A percentile compares a stretch with the other conserved stretches of the same genome.
Evolutionary conservation across 257 asterid species (phyloP).

Genomic region (Oldenlandia corymbosa): DNA sequence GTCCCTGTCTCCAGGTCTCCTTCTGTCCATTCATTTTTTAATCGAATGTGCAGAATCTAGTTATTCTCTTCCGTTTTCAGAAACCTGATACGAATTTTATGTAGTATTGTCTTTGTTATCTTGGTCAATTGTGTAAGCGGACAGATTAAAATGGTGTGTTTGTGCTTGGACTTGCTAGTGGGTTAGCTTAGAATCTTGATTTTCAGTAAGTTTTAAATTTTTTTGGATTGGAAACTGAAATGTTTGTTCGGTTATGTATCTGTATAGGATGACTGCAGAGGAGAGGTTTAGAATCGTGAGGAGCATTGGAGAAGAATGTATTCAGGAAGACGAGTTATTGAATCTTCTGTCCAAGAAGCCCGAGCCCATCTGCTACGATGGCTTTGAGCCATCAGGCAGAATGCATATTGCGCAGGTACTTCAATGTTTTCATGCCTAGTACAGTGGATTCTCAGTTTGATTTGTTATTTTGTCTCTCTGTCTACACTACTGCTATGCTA

Average conservation of each 20-base stretch:
- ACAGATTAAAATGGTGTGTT: neutral
- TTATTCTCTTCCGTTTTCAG: neutral
- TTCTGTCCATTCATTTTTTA: neutral
- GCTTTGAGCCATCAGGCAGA: constrained; percentile 92
- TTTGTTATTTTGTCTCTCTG: neutral
- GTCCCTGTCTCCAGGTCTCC: neutral
- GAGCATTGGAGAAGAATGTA: constrained; percentile 90
- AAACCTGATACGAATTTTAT: neutral
- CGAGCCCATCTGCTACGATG: constrained; percentile 72
- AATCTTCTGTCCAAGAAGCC: constrained; percentile 61
- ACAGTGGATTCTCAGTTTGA: neutral
- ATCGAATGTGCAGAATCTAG: neutral
- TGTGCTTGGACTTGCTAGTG: neutral
- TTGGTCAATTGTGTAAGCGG: neutral
- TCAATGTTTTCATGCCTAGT: neutral
- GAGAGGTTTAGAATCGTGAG: constrained; percentile 59
- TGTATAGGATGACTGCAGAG: constrained; percentile 44
- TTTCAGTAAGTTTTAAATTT: neutral
- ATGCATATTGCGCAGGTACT: constrained; percentile 96
- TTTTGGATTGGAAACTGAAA: neutral
- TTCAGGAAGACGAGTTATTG: constrained; percentile 77
- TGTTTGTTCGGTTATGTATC: neutral
- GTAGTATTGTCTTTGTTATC: too few species aligned
- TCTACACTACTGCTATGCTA: neutral
- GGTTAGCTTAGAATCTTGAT: neutral